These are phyloP conservation scores for Ajuga reptans DNA, from an alignment of 305 asterid genomes.

Conservation along the genomic window DNA sequence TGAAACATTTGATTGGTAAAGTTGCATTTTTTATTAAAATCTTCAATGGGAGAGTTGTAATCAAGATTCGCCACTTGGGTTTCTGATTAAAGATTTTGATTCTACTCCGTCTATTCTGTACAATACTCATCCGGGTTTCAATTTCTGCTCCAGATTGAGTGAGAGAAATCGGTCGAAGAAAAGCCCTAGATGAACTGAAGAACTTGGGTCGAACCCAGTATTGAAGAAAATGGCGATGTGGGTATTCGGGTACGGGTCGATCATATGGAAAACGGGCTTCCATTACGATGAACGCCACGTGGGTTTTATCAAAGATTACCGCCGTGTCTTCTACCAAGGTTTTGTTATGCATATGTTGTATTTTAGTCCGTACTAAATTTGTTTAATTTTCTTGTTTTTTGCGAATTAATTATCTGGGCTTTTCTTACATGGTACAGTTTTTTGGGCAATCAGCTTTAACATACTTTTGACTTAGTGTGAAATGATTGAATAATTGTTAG, in stretches of 20 bases:
- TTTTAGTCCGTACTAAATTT: neutral
- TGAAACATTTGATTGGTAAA: too few species aligned
- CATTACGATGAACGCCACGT: constrained; percentile 65
- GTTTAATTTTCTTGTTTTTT: neutral
- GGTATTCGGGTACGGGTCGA: constrained; percentile 97
- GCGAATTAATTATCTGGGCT: neutral
- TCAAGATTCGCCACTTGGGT: neutral
- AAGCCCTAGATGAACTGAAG: neutral
- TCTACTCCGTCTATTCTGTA: neutral
- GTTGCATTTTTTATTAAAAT: neutral
- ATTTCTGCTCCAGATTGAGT: constrained; percentile 23
- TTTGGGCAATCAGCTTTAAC: neutral
- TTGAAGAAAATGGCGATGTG: constrained; percentile 62
- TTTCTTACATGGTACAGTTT: neutral
- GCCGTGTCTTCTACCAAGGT: constrained; percentile 97
- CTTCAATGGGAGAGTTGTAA: neutral
- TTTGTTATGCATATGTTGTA: neutral
- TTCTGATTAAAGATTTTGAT: neutral
- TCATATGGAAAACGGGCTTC: constrained; percentile 91
- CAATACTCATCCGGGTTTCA: constrained; percentile 16
- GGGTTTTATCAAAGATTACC: constrained; percentile 78
- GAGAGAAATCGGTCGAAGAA: neutral
- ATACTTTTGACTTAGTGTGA: neutral
- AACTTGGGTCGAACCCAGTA: neutral
- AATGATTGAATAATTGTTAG: neutral